These are phyloP conservation scores for Diplocarpon mali DNA, from an alignment of 2,329 filamentous ascomycete genomes.

Conservation along the genomic window DNA sequence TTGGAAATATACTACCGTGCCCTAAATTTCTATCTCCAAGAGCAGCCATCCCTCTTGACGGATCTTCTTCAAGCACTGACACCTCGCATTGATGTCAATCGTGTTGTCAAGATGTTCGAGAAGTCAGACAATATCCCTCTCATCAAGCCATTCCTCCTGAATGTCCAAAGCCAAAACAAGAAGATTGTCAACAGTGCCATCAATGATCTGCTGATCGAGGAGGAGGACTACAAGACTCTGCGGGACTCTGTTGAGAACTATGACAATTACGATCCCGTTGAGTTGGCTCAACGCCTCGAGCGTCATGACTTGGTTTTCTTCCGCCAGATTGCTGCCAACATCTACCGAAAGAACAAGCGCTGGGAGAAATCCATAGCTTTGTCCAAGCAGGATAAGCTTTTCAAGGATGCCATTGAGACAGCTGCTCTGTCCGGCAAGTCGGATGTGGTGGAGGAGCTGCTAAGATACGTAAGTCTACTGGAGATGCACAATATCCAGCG, in stretches of 20 bases:
- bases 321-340: constrained; percentile 94
- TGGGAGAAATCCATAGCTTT: constrained; percentile 98
- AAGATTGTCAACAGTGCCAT: constrained; percentile 95
- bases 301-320: constrained; percentile 98
- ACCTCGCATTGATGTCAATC: constrained; percentile 92
- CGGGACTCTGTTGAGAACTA: constrained; percentile 97
- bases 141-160: constrained; percentile 97
- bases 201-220: constrained; percentile 94
- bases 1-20: constrained; percentile 98
- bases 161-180: constrained; percentile 96
- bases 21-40: constrained; percentile 93
- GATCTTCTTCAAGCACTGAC: constrained; percentile 87
- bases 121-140: constrained; percentile 96
- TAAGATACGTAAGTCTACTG: constrained; percentile 76
- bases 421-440: constrained; percentile 82
- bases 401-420: constrained; percentile 98
- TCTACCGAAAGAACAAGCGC: constrained; percentile 99
- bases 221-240: constrained; percentile 98
- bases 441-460: constrained; percentile 88
- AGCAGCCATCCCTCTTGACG: constrained; percentile 92
- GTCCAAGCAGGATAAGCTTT: constrained; percentile 98
- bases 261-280: constrained; percentile 96
- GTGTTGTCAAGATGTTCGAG: constrained; percentile 98
- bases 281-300: constrained; percentile 83
- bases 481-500: constrained; percentile 4